These are phyloP conservation scores for Spathaspora boniae DNA, from an alignment of 805 yeast species.

Conservation along the genomic window DNA sequence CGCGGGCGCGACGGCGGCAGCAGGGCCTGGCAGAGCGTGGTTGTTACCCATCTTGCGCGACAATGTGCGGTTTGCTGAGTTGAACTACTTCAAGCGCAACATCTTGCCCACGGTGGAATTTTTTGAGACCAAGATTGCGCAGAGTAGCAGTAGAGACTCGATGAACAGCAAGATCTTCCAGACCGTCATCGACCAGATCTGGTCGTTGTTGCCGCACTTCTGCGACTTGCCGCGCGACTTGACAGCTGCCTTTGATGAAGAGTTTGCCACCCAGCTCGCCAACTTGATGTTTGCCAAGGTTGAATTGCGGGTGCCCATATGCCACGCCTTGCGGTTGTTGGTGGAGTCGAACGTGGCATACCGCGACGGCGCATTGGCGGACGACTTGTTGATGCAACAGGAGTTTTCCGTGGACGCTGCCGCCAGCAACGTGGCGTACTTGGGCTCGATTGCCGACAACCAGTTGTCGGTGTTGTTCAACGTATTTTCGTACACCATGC, in stretches of 20 bases:
- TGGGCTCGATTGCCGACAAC: constrained; percentile 67
- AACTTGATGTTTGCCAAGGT: constrained; percentile 70
- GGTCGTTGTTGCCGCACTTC: constrained; percentile 88
- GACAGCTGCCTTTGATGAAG: constrained; percentile 58
- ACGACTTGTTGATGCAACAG: constrained; percentile 55
- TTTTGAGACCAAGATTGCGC: constrained; percentile 47
- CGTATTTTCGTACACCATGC: constrained; percentile 84
- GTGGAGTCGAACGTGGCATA: constrained; percentile 74
- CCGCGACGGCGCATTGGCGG: constrained; percentile 54
- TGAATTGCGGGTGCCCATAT: constrained; percentile 73
- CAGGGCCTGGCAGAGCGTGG: constrained; percentile 95
- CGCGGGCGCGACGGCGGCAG: too few species aligned
- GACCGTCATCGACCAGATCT: constrained; percentile 85
- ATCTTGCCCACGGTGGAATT: constrained; percentile 63
- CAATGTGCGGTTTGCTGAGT: constrained; percentile 66
- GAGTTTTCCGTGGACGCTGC: constrained; percentile 59
- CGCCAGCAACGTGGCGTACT: constrained; percentile 53
- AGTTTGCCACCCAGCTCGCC: constrained; percentile 75
- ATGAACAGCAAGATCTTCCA: constrained; percentile 73
- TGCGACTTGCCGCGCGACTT: constrained; percentile 84
- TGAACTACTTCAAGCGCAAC: constrained; percentile 58
- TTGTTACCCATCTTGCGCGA: constrained; percentile 87
- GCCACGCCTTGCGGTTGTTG: constrained; percentile 73
- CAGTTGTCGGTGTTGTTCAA: constrained; percentile 85
- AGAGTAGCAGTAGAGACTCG: constrained; percentile 49